Evolutionary conservation across 225 moss, liverwort and hornwort species (phyloP).

Genomic region (Marchantia polymorpha): DNA sequence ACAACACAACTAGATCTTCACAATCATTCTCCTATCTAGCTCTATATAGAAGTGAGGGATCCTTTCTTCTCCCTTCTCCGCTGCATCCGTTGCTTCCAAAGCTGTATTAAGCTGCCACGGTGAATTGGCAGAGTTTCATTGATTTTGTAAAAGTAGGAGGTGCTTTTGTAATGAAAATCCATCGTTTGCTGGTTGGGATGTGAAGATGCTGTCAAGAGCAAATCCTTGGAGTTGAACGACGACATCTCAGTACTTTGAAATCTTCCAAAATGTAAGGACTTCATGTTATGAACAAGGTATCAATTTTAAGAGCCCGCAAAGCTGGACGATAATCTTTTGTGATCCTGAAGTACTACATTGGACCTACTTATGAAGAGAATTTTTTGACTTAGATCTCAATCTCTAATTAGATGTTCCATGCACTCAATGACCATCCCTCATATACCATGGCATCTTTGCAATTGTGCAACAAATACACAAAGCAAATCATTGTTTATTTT

Average conservation of each 20-base stretch:
- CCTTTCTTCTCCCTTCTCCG: conserved; percentile 23
- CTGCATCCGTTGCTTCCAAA: conserved; percentile 25
- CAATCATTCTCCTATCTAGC: conserved; percentile 37
- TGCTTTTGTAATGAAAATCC: neutral
- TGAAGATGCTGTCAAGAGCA: neutral
- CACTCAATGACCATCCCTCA: neutral
- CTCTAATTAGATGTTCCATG: neutral
- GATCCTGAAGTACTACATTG: conserved; percentile 31
- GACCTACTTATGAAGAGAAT: neutral
- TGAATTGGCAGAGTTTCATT: neutral
- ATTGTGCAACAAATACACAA: neutral
- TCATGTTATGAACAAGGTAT: neutral
- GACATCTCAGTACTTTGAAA: neutral
- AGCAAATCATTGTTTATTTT: neutral
- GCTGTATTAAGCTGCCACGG: conserved; percentile 21
- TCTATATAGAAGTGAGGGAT: conserved; percentile 28
- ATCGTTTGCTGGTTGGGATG: neutral
- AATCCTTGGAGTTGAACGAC: neutral
- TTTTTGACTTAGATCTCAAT: neutral
- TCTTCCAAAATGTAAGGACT: conserved; percentile 14
- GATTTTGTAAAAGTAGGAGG: neutral
- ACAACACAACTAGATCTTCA: conserved; percentile 35
- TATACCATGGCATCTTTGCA: neutral
- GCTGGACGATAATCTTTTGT: conserved; percentile 23
- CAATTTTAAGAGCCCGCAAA: conserved; percentile 5